Evolutionary conservation across 1,139 yeast genomes (phyloP), one percentile per base, ranked within the genome.

Genomic region (Martiniozyma asiatica): DNA sequence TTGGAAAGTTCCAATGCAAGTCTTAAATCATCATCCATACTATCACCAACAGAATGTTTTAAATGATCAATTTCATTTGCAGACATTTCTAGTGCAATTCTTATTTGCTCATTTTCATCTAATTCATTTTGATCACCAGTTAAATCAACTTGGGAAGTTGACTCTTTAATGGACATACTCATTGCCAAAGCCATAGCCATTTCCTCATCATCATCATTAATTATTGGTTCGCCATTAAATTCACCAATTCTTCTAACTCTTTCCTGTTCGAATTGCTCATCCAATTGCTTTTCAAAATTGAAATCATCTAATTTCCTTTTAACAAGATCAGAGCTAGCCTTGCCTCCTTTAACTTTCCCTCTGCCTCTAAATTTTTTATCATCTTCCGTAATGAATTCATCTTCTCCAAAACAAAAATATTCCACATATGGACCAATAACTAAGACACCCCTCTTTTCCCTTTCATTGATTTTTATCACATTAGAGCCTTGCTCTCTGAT

Each of bases 321-420:
- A 4, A 39, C 22, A 4, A 34, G 31, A 8, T 20, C 22, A 6
- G 27, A 12, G 19, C 30, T 25, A n/a, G 38, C 38, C 20, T 37
- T 37, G 14, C 27, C 32, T 16, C 34, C 36, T 15, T 23, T 32
- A 12, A 18, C 23, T 18, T 32, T 20, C 14, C 25, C 32, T 13
- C n/a, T 24, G 5, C 15, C 17, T 20, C 23, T 23, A 5, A 18
- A 21, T 15, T 27, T 30, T 22, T 29, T 24, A 10, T 31, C 30
- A n/a, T 14, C 5, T 3, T 14, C 14, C 8, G 23, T 25, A 11
- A 14, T 26, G 9, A 25, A 16, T 24, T 30, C 27, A n/a, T 35
- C 43, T 10, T 59, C 60, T 5, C 87, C 89, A 51, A 71, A 65
- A 39, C 70, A 71, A 46, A 77, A 75, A 44, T 68, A 73, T 43